These are phyloP conservation scores for Triangularia verruculosa DNA, from an alignment of 2,329 filamentous ascomycete genomes.

Conservation along the genomic window DNA sequence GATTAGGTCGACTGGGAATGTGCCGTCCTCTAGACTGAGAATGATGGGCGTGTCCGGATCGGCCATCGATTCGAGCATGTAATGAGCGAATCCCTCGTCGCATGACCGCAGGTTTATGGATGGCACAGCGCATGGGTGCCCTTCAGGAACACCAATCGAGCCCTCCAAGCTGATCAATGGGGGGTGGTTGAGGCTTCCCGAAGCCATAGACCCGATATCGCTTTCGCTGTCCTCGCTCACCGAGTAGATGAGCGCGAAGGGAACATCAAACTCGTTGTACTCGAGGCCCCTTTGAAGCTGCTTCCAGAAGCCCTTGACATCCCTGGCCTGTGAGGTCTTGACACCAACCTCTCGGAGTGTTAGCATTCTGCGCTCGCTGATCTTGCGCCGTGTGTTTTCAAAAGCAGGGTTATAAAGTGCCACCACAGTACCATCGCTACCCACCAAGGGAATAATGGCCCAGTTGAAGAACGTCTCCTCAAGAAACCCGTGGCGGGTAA, in stretches of 20 bases:
- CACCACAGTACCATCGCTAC: constrained; percentile 68
- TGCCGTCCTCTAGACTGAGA: constrained; percentile 63
- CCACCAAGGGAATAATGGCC: constrained; percentile 76
- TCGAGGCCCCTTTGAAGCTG: constrained; percentile 67
- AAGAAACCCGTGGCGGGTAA: constrained; percentile 64
- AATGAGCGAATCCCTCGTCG: constrained; percentile 70
- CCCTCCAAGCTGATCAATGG: constrained; percentile 70
- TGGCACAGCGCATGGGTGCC: constrained; percentile 58
- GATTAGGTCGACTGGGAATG: constrained; percentile 62
- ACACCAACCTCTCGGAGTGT: constrained; percentile 76
- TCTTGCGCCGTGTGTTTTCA: constrained; percentile 74
- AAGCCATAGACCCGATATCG: constrained; percentile 69
- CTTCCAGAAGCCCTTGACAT: constrained; percentile 70
- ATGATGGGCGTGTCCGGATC: constrained; percentile 64
- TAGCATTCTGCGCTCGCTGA: constrained; percentile 77
- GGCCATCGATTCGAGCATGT: constrained; percentile 71
- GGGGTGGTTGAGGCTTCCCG: constrained; percentile 59
- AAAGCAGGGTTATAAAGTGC: constrained; percentile 79
- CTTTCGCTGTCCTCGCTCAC: constrained; percentile 68
- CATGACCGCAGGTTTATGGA: constrained; percentile 67
- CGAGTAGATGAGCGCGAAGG: constrained; percentile 75
- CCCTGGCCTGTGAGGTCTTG: constrained; percentile 67
- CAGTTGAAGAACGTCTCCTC: constrained; percentile 83
- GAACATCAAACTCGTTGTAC: constrained; percentile 72
- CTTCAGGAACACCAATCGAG: constrained; percentile 63